These are phyloP conservation scores for Colletotrichum sp. DNA, from an alignment of 2,329 filamentous ascomycete species.

Conservation along the genomic window DNA sequence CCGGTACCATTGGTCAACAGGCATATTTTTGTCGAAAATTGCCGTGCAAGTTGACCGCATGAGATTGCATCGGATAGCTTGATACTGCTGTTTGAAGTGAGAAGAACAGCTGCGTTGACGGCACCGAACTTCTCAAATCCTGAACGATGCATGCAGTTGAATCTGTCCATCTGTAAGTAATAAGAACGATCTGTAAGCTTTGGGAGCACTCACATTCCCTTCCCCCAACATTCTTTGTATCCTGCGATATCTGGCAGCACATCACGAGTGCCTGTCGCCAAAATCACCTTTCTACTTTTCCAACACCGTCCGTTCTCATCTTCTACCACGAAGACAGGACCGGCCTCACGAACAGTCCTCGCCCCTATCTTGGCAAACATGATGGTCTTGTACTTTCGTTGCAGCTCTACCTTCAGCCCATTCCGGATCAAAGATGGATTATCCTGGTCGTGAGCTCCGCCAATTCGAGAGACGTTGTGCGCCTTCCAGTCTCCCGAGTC, in stretches of 20 bases:
- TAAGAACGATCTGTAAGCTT: background rate
- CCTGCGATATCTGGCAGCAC: background rate
- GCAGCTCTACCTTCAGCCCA: background rate
- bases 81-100: background rate
- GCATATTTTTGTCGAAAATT: background rate
- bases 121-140: background rate
- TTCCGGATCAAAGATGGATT: background rate
- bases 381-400: background rate
- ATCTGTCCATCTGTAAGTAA: background rate
- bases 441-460: background rate
- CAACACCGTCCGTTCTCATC: background rate
- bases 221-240: background rate
- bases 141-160: background rate
- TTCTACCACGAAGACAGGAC: background rate
- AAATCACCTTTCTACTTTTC: background rate
- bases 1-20: background rate
- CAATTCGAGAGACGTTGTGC: background rate
- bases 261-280: background rate
- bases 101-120: background rate
- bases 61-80: background rate
- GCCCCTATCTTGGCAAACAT: background rate
- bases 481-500: background rate
- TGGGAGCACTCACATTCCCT: background rate
- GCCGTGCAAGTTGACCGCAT: background rate
- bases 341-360: background rate